Evolutionary conservation across 192 early-diverging fungal species (phyloP), one percentile per base, ranked within the genome.

Genomic region (Linnemannia zychae): DNA sequence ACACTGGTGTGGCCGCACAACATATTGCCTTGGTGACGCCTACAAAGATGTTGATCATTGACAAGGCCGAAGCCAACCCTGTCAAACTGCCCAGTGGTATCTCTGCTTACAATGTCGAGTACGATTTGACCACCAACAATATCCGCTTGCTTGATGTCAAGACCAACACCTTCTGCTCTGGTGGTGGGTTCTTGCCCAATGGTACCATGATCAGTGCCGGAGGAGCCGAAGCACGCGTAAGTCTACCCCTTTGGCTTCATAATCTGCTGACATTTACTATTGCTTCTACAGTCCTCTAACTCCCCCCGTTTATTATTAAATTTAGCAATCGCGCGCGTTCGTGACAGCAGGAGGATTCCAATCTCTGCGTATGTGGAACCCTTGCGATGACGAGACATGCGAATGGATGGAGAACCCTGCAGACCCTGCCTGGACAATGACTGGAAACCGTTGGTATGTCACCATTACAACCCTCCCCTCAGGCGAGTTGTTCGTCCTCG

Each of bases 131-230:
- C 17, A 87, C 71, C 9, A 89, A 92, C 63, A 46, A 70, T n/a
- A 88, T 81, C 65, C 82, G 91, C 40, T 44, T 87, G 17, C 75
- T 91, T 0, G 76, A 84, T 28, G 76, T 91, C 22, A 60, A 84
- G 15, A 91, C 88, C 57, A 91, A 92, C 66, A 92, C 90, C 22
- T 92, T 92, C 72, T 92, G 91, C 67, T 92, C 91, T 3, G 91
- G 87, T 11, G 91, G 91, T 67, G 88, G 88, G 15, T 92, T 91
- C 66, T 60, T 91, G 38, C 79, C 71, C 4, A 91, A 92, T 52
- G 91, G 91, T 12, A 88, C 88, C 4, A 67, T 88, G 34, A 86
- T 90, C 52, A 87, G 86, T 53, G 89, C 90, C 7, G 91, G 89
- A 28, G 91, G 91, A 36, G 91, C 81, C 0, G 91, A 91, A 68